A percentile compares a stretch with the other conserved stretches of the same genome.
phyloP scores from a whole-genome alignment of 2,329 filamentous ascomycete genomes.

The Penicillium sp. region DNA sequence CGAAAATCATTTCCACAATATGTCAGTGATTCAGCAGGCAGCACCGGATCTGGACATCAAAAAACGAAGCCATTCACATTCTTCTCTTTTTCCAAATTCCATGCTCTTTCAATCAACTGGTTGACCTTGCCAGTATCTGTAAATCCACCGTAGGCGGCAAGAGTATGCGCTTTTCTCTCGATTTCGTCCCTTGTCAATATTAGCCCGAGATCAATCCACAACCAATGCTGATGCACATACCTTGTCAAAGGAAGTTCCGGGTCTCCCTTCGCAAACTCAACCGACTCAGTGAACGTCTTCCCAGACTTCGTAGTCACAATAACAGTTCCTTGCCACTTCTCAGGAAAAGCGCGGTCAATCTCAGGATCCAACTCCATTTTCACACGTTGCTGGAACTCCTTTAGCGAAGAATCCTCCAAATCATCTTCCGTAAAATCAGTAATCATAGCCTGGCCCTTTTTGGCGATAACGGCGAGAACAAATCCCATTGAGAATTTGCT shows the following conservation, averaged over 20 bases:
- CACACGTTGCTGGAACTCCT: conserved; percentile 37
- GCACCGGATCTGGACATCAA: background rate
- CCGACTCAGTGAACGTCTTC: conserved; percentile 29
- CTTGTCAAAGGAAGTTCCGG: conserved; percentile 37
- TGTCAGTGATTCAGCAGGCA: background rate
- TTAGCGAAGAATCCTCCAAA: conserved; percentile 31
- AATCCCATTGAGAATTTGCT: conserved; percentile 46
- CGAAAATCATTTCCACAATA: background rate
- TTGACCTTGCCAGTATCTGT: conserved; percentile 26
- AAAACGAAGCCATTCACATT: conserved; percentile 31
- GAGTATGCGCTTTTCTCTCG: conserved; percentile 29
- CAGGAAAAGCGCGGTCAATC: conserved; percentile 38
- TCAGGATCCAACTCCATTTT: conserved; percentile 36
- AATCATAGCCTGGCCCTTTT: conserved; percentile 41
- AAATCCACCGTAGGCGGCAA: conserved; percentile 34
- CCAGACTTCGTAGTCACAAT: conserved; percentile 35
- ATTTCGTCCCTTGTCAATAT: conserved; percentile 27
- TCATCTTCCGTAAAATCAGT: conserved; percentile 40
- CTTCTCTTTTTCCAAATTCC: conserved; percentile 31
- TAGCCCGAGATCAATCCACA: background rate
- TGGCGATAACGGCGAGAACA: conserved; percentile 41
- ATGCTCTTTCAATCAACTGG: conserved; percentile 29
- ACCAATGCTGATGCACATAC: conserved; percentile 18
- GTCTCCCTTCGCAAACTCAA: conserved; percentile 39
- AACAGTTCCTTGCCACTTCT: conserved; percentile 38